Evolutionary conservation across 2,329 filamentous ascomycete genomes (phyloP).

Genomic region (Penicillium sp.): DNA sequence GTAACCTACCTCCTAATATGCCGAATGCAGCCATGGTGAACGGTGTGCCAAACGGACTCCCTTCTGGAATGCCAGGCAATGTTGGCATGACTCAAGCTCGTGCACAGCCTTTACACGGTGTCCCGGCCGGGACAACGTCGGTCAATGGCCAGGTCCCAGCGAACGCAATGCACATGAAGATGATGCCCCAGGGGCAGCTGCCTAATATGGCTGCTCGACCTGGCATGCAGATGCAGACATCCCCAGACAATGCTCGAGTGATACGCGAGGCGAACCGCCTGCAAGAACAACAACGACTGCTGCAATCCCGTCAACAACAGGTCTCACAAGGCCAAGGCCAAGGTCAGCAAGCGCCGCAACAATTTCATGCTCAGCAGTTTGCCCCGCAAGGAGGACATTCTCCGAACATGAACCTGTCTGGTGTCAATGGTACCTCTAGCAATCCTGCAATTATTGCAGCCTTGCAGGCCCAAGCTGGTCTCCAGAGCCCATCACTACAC

Average conservation of each 20-base stretch:
- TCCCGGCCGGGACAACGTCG: constrained; percentile 37
- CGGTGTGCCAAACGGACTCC: constrained; percentile 39
- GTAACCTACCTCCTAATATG: constrained; percentile 34
- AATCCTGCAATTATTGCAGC: constrained; percentile 42
- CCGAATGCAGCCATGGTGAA: constrained; percentile 32
- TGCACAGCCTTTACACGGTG: constrained; percentile 38
- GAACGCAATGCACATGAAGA: constrained; percentile 54
- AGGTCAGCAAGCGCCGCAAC: constrained; percentile 30
- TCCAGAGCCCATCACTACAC: constrained; percentile 42
- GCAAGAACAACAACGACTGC: constrained; percentile 53
- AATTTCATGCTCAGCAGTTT: constrained; percentile 38
- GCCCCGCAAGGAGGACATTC: constrained; percentile 39
- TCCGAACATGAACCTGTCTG: constrained; percentile 41
- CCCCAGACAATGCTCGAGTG: constrained; percentile 44
- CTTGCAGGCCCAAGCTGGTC: constrained; percentile 39
- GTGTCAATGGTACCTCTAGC: constrained; percentile 35
- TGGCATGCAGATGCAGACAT: constrained; percentile 50
- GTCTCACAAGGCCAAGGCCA: constrained; percentile 29
- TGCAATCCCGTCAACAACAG: constrained; percentile 46
- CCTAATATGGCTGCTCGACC: constrained; percentile 35
- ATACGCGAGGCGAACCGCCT: constrained; percentile 44
- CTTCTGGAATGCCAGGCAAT: constrained; percentile 41
- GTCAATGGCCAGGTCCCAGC: constrained; percentile 46
- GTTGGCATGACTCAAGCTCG: constrained; percentile 35
- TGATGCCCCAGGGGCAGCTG: constrained; percentile 53